Conservation (phyloP, 257 asterid species). For the Penstemon davidsonii region DNA sequence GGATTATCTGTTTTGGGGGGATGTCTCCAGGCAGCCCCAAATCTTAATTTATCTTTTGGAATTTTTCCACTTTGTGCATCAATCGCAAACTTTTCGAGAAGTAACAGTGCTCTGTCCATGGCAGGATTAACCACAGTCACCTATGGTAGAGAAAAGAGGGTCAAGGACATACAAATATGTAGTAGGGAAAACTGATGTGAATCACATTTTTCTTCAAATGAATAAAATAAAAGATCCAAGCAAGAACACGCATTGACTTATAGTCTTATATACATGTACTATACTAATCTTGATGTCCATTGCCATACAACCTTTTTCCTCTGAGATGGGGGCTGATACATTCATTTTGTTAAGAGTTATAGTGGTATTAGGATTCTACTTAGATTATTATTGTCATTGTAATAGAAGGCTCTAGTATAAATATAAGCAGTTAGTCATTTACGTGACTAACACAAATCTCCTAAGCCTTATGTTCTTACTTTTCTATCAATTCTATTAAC, state of each 20-base stretch:
- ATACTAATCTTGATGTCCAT: slow-evolving; percentile 7
- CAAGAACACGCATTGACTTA: slow-evolving; percentile 4
- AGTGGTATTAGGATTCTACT: too few relatives aligned
- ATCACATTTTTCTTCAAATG: slow-evolving; percentile 7
- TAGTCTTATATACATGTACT: neutral
- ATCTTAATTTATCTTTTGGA: slow-evolving; percentile 59
- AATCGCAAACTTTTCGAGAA: slow-evolving; percentile 67
- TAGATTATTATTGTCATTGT: too few relatives aligned
- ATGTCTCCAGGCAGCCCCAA: slow-evolving; percentile 98
- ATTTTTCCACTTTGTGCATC: slow-evolving; percentile 72
- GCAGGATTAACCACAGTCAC: slow-evolving; percentile 92
- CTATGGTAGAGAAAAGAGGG: slow-evolving; percentile 37
- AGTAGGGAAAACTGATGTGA: neutral
- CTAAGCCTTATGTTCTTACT: too few relatives aligned
- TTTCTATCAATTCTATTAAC: too few relatives aligned
- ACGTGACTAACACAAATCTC: too few relatives aligned
- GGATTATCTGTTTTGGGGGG: slow-evolving; percentile 54
- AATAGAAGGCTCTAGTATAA: too few relatives aligned
- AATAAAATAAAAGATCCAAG: slow-evolving; percentile 13
- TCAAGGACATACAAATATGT: slow-evolving; percentile 1
- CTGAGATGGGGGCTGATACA: too few relatives aligned
- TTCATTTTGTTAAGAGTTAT: too few relatives aligned
- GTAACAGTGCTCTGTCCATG: slow-evolving; percentile 72
- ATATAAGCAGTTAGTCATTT: too few relatives aligned
- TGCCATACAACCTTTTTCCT: neutral